Percentiles rank a stretch among this genome's conserved stretches.
These are phyloP conservation scores for Leucocoprinus leucothites DNA, from an alignment of 768 basidiomycete species.

Conservation along the genomic window DNA sequence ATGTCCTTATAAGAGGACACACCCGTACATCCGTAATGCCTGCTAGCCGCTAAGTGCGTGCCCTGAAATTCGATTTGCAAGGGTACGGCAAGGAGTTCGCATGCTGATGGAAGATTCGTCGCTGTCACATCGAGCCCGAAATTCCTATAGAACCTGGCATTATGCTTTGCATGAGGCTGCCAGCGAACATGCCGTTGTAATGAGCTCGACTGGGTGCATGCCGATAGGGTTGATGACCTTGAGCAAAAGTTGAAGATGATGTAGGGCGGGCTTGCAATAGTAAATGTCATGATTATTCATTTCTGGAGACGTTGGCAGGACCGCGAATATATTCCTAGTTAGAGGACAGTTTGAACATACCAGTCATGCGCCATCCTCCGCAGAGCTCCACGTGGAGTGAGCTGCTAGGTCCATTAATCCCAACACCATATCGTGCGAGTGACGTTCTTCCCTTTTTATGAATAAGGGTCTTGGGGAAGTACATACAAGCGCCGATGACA, in stretches of 20 bases:
- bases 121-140: slow-evolving; percentile 10
- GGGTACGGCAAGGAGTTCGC: slow-evolving; percentile 16
- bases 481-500: background rate
- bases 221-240: background rate
- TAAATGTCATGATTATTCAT: no score
- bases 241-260: background rate
- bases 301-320: no score
- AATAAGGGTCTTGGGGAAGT: background rate
- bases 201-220: background rate
- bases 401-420: slow-evolving; percentile 17
- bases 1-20: slow-evolving; percentile 19
- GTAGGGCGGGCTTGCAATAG: background rate
- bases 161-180: slow-evolving; percentile 11
- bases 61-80: slow-evolving; percentile 10
- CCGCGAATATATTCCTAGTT: background rate
- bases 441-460: slow-evolving; percentile 3
- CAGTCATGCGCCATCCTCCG: background rate
- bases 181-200: slow-evolving; percentile 7
- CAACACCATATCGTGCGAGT: slow-evolving; percentile 14
- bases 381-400: background rate
- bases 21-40: background rate
- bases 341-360: background rate
- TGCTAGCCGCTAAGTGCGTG: background rate
- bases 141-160: slow-evolving; percentile 2
- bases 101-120: slow-evolving; percentile 20